These are phyloP conservation scores for Phyllostachys edulis DNA, from an alignment of 176 grass and related monocot species.

Conservation along the genomic window DNA sequence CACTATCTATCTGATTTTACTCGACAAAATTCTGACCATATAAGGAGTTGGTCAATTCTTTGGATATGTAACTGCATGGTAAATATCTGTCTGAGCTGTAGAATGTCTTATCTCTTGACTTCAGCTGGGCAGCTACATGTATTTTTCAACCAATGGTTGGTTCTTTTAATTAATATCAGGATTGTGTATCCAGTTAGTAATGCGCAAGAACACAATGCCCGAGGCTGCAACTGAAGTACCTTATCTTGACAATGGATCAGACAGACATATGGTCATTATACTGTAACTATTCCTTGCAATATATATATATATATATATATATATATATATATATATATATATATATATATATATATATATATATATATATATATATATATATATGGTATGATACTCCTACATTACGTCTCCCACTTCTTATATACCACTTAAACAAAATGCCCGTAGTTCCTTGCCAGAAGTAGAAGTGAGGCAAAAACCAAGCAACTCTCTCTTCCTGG, in stretches of 20 bases:
- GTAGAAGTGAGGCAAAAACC: too few relatives aligned
- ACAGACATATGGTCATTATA: background rate
- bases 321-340: too few relatives aligned
- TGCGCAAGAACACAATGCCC: background rate
- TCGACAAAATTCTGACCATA: background rate
- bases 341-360: too few relatives aligned
- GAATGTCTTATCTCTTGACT: background rate
- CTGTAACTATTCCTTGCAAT: background rate
- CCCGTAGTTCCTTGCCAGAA: too few relatives aligned
- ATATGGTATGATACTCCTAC: too few relatives aligned
- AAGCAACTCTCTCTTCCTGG: too few relatives aligned
- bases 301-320: too few relatives aligned
- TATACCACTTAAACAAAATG: too few relatives aligned
- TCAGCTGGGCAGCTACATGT: background rate
- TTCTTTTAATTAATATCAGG: background rate
- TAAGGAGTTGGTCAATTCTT: background rate
- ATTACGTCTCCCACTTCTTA: too few relatives aligned
- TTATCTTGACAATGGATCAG: conserved; percentile 11
- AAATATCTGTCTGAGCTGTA: background rate
- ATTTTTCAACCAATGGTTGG: conserved; percentile 26
- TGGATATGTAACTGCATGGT: background rate
- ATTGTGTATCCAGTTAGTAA: background rate
- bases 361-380: too few relatives aligned
- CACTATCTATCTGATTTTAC: background rate
- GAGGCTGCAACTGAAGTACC: background rate